Evolutionary conservation across 495 filamentous ascomycete genomes (phyloP).

Genomic region (Monascus purpureus): DNA sequence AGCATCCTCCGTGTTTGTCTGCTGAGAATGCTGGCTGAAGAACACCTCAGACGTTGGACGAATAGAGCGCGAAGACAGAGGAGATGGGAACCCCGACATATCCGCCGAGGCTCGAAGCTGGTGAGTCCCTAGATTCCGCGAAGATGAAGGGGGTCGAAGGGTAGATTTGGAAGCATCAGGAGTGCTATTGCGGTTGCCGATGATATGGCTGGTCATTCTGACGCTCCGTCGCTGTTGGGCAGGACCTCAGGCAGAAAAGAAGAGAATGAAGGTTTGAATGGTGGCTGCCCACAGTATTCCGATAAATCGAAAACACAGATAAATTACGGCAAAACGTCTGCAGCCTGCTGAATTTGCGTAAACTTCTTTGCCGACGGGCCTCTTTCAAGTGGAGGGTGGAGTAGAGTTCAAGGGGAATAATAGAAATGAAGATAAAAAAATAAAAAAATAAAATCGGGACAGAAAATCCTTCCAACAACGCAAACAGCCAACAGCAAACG

Average conservation of each 20-base stretch:
- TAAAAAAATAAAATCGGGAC: slow-evolving; percentile 2
- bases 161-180: slow-evolving; percentile 80
- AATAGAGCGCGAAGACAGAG: slow-evolving; percentile 63
- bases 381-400: no score
- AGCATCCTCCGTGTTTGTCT: slow-evolving; percentile 64
- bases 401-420: no score
- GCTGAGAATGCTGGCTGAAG: slow-evolving; percentile 53
- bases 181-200: slow-evolving; percentile 93
- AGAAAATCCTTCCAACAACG: slow-evolving; percentile 6
- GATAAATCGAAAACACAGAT: slow-evolving; percentile 27
- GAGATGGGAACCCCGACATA: slow-evolving; percentile 77
- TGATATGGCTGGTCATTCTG: slow-evolving; percentile 46
- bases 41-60: slow-evolving; percentile 89
- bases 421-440: slow-evolving; percentile 1
- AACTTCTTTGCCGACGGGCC: no score
- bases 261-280: not conserved
- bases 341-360: slow-evolving; percentile 83
- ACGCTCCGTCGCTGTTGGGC: slow-evolving; percentile 20
- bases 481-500: slow-evolving; percentile 9
- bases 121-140: slow-evolving; percentile 67
- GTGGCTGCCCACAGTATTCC: not conserved
- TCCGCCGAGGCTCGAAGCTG: slow-evolving; percentile 91
- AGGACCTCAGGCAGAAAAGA: slow-evolving; percentile 5
- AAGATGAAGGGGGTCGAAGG: slow-evolving; percentile 78
- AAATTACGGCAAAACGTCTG: slow-evolving; percentile 54